phyloP scores from a whole-genome alignment of 176 grass and related monocot genomes.

The Tillandsia leiboldiana region DNA sequence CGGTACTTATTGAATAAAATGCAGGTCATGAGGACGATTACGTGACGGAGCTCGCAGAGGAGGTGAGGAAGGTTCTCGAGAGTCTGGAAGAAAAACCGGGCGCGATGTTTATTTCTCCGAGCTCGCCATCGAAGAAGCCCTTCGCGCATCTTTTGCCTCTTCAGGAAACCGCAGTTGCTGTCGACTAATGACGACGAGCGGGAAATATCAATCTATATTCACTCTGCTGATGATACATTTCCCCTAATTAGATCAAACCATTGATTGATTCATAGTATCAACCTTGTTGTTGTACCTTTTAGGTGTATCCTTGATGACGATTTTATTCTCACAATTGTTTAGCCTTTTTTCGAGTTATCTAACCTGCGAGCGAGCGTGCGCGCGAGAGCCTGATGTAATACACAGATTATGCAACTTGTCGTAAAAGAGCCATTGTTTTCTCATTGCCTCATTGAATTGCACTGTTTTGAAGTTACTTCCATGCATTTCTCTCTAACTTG shows the following conservation, averaged over 20 bases:
- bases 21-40: slow-evolving; percentile 41
- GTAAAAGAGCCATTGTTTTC: no score
- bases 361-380: no score
- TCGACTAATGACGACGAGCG: slow-evolving; percentile 14
- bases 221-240: slow-evolving; percentile 5
- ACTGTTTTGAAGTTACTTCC: no score
- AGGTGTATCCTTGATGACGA: no score
- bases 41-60: slow-evolving; percentile 30
- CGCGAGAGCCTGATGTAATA: no score
- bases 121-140: slow-evolving; percentile 4
- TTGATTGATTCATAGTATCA: not conserved
- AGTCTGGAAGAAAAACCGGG: not conserved
- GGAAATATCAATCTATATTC: not conserved
- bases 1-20: not conserved
- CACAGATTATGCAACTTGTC: no score
- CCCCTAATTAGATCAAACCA: not conserved
- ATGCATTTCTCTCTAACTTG: no score
- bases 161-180: slow-evolving; percentile 20
- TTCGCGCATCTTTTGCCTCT: slow-evolving; percentile 6
- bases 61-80: slow-evolving; percentile 19
- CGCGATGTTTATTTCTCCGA: not conserved
- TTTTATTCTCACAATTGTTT: no score
- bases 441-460: no score
- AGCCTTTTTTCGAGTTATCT: no score
- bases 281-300: no score